These are phyloP conservation scores for Aureobasidium sp. DNA, from an alignment of 2,329 filamentous ascomycete species.

Conservation along the genomic window DNA sequence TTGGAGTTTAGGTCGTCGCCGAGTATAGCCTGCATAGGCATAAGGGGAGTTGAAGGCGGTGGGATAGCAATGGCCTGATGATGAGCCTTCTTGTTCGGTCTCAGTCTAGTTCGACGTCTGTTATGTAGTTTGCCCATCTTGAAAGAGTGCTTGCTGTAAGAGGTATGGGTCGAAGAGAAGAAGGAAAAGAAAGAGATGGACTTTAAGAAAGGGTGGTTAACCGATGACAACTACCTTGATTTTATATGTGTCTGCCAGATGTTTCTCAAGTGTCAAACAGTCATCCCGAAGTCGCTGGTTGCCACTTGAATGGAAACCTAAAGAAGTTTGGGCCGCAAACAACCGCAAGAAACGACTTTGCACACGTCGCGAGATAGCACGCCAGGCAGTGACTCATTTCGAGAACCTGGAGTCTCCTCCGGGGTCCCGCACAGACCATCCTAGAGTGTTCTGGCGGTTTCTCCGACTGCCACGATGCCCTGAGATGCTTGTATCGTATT, in stretches of 20 bases:
- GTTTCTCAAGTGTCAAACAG: background rate
- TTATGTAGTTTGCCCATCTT: constrained; percentile 37
- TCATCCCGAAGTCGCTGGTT: constrained; percentile 7
- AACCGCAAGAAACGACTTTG: background rate
- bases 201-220: background rate
- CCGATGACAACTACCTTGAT: background rate
- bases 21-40: background rate
- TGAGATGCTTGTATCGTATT: background rate
- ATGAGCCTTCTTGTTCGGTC: constrained; percentile 19
- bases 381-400: background rate
- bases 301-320: constrained; percentile 2
- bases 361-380: background rate
- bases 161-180: background rate
- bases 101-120: constrained; percentile 34
- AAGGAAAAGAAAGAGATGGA: background rate
- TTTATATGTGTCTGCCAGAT: background rate
- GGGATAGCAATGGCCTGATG: constrained; percentile 1
- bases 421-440: background rate
- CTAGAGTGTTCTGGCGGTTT: background rate
- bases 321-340: background rate
- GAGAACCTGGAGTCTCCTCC: background rate
- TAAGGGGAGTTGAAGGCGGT: background rate
- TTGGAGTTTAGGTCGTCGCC: too few relatives aligned
- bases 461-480: background rate
- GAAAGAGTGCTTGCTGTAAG: background rate